These are phyloP conservation scores for Linum usitatissimum DNA, from an alignment of 345 rosid genomes.

Conservation along the genomic window DNA sequence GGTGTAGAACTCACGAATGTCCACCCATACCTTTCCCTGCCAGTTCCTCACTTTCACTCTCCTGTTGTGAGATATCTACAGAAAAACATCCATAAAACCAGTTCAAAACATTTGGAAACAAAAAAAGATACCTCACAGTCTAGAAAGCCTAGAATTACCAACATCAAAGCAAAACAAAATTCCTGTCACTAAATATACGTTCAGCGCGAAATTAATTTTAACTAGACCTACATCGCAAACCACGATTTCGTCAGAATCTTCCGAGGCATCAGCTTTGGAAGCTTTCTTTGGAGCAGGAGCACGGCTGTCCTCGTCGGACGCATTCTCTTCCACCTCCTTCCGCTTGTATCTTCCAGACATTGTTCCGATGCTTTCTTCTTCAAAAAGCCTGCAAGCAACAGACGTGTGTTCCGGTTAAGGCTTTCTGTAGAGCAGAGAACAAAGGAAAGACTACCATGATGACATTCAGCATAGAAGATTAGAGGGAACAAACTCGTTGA, in stretches of 20 bases:
- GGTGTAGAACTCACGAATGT: conserved; percentile 81
- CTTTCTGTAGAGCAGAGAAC: neutral
- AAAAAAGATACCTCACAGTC: too few species aligned
- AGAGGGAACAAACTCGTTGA: neutral
- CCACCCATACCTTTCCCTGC: conserved; percentile 69
- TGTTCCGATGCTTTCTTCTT: neutral
- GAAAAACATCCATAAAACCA: conserved; percentile 9
- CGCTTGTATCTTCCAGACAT: conserved; percentile 86
- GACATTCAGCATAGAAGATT: neutral
- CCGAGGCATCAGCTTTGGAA: conserved; percentile 37
- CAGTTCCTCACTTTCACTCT: conserved; percentile 78
- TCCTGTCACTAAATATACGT: neutral
- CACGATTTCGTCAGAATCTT: conserved; percentile 54
- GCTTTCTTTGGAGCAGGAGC: conserved; percentile 53
- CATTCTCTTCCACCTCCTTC: conserved; percentile 43
- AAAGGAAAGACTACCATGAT: neutral
- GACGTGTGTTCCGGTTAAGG: neutral
- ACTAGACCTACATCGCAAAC: conserved; percentile 55
- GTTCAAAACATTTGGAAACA: too few species aligned
- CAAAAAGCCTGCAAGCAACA: neutral
- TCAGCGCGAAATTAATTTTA: neutral
- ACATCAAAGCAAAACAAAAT: neutral
- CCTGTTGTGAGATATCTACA: conserved; percentile 73
- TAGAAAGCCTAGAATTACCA: conserved; percentile 11
- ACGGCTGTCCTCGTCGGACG: conserved; percentile 46